These are phyloP conservation scores for Phytopythium oedochilum DNA, from an alignment of 352 stramenopile genomes.

Conservation along the genomic window DNA sequence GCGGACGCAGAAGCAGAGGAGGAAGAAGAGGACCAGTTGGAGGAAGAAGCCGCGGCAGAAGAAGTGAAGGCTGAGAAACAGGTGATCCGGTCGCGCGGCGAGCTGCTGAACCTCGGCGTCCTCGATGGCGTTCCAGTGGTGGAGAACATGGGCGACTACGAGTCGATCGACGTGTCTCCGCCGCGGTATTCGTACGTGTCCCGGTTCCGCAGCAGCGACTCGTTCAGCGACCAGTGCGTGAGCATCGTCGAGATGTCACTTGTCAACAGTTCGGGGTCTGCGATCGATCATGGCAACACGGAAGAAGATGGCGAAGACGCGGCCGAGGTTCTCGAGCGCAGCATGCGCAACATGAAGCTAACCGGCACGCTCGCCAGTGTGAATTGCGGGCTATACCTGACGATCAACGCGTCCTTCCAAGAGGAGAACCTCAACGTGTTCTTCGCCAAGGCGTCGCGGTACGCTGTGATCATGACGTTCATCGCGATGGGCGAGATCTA, in stretches of 20 bases:
- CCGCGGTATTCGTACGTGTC: constrained; percentile 74
- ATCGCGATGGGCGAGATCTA: constrained; percentile 86
- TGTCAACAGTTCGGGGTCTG: constrained; percentile 21
- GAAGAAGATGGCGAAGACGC: constrained; percentile 32
- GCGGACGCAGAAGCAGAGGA: no score
- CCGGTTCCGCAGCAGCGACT: constrained; percentile 74
- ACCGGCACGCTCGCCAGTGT: constrained; percentile 64
- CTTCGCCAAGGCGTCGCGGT: constrained; percentile 73
- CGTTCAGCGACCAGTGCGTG: constrained; percentile 80
- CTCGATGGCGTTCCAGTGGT: constrained; percentile 60
- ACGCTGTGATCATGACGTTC: constrained; percentile 83
- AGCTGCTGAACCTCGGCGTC: constrained; percentile 56
- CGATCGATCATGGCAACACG: neutral
- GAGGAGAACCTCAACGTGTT: constrained; percentile 83
- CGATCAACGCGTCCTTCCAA: constrained; percentile 70
- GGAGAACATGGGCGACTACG: constrained; percentile 62
- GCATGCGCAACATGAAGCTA: constrained; percentile 44
- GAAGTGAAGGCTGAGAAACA: constrained; percentile 19
- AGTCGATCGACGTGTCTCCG: constrained; percentile 71
- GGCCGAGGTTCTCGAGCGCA: constrained; percentile 28
- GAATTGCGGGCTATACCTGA: constrained; percentile 74
- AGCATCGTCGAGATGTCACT: constrained; percentile 78
- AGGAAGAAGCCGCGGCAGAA: constrained; percentile 5
- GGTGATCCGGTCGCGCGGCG: constrained; percentile 21
- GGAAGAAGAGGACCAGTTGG: no score